These are phyloP conservation scores for Huiozyma naganishii DNA, from an alignment of 805 yeast genomes.

Conservation along the genomic window DNA sequence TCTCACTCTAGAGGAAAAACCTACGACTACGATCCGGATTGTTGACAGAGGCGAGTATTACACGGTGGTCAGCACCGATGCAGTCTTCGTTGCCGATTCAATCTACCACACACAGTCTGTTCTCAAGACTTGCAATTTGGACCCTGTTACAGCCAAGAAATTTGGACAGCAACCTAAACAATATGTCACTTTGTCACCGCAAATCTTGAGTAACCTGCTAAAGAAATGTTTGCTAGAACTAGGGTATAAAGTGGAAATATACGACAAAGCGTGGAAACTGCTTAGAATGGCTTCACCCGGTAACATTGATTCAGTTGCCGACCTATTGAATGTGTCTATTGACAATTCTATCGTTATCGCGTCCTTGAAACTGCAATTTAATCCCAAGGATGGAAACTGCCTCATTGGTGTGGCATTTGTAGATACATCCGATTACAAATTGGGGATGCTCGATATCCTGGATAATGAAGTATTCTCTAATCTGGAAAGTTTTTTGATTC, in stretches of 20 bases:
- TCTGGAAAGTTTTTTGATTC: conserved; percentile 76
- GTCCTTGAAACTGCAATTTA: conserved; percentile 27
- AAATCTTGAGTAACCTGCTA: conserved; percentile 57
- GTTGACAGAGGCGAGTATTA: conserved; percentile 78
- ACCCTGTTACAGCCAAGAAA: conserved; percentile 31
- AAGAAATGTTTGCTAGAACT: conserved; percentile 56
- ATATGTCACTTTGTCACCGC: conserved; percentile 69
- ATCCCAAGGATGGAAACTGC: conserved; percentile 27
- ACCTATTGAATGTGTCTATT: conserved; percentile 41
- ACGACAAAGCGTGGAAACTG: conserved; percentile 52
- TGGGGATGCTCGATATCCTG: conserved; percentile 68
- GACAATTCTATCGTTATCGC: conserved; percentile 46
- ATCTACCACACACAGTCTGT: conserved; percentile 80
- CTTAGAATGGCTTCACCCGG: conserved; percentile 77
- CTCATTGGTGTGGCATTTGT: conserved; percentile 71
- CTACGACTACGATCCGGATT: conserved; percentile 48
- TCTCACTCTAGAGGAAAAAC: conserved; percentile 38
- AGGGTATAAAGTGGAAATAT: conserved; percentile 73
- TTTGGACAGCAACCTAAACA: conserved; percentile 16
- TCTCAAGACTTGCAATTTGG: conserved; percentile 40
- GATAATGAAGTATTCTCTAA: conserved; percentile 86
- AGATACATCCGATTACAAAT: conserved; percentile 54
- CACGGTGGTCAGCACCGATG: conserved; percentile 65
- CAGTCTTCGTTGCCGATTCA: conserved; percentile 68
- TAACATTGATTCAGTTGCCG: conserved; percentile 68